Base-by-base conservation (phyloP, 345 rosid genomes). In the Moricandia moricandioides region DNA sequence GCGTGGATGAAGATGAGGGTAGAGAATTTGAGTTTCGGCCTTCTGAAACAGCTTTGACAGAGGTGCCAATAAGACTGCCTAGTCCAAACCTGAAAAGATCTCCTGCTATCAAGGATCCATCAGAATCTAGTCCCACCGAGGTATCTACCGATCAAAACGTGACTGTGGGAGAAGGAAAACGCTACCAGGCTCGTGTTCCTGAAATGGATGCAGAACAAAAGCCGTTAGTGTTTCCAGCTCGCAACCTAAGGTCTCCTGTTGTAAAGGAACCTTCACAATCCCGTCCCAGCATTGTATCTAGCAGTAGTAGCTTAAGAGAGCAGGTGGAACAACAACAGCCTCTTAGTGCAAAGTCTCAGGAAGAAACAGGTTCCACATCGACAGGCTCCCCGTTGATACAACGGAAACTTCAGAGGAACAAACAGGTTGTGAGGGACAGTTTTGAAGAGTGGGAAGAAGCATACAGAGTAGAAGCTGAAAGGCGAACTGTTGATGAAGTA, bases 401-500 rank as follows among this genome's bases (percentile, higher is more conserved):
- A 71, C 89, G 88, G 82, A 92, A 71, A 80, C 86, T 95, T 76
- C 96, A 87, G 74, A 82, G 91, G 73, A 80, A 80, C 57, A 84
- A 82, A 73, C 97, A 92, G 77, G 92, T 92, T 33, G 65, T 80
- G 26, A 87, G 82, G 52, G 94, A 95, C 72, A 88, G 84, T 76
- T 95, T 90, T 83, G 97, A 92, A 67, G 97, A 92, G 57, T 95
- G 99, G 99, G 99, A 95, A 84, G 97, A 95, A 76, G 99, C 97
- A 35, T 88, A 87, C 75, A 73, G 57, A 67, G 77, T 76, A 65
- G 96, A 95, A 77, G 79, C 83, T 9, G 96, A 90, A 82, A 96
- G 84, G 84, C 84, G 82, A 24, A 87, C 79, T 79, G 60, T 69
- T 58, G 99, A 95, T 80, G 97, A 90, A 79, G 85, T 88, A 77